A percentile compares a stretch with the other conserved stretches of the same genome.
Evolutionary conservation across 2,329 filamentous ascomycete genomes (phyloP).

Genomic region (Alternaria postmessia): DNA sequence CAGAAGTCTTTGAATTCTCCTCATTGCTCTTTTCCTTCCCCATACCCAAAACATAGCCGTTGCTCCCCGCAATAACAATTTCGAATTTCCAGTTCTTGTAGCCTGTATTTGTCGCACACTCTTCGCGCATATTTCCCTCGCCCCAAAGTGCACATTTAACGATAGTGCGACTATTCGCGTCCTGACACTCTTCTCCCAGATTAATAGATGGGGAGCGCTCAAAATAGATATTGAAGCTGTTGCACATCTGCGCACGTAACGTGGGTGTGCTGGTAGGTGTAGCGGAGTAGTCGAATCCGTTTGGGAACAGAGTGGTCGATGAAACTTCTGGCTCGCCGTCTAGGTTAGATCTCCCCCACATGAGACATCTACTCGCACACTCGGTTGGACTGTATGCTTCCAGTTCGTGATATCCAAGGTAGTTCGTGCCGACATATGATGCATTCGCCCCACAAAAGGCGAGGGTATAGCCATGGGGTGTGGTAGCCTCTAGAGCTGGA

Average conservation of each 20-base stretch:
- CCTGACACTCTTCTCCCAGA: neutral
- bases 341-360: neutral
- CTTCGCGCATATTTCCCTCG: neutral
- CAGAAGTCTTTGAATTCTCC: neutral
- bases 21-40: neutral
- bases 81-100: slow-evolving; percentile 13
- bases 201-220: slow-evolving; percentile 8
- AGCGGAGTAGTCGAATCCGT: neutral
- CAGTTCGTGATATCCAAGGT: slow-evolving; percentile 10
- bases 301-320: neutral
- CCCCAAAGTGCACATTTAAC: slow-evolving; percentile 18
- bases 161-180: slow-evolving; percentile 5
- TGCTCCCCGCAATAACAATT: slow-evolving; percentile 8
- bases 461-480: neutral
- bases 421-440: neutral
- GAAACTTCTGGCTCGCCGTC: neutral
- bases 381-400: neutral
- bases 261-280: too few relatives aligned
- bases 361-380: slow-evolving; percentile 2
- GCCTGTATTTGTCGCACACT: slow-evolving; percentile 1
- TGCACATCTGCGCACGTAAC: neutral
- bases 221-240: slow-evolving; percentile 16
- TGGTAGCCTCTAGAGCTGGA: neutral
- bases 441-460: neutral
- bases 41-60: slow-evolving; percentile 5